Evolutionary conservation across 441 rosid species (phyloP).

Genomic region (Croton setiger): DNA sequence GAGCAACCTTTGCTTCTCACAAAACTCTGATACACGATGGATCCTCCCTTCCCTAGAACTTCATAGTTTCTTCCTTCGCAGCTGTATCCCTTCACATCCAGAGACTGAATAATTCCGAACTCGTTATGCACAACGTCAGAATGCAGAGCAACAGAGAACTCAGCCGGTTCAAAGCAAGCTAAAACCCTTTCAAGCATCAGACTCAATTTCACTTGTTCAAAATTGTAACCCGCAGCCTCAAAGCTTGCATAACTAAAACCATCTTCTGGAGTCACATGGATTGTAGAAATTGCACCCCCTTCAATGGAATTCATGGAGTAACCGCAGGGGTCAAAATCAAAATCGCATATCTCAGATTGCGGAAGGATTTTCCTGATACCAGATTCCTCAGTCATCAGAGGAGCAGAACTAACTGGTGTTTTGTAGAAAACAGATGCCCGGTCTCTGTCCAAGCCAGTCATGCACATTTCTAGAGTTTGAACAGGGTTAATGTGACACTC

Average conservation of each 20-base stretch:
- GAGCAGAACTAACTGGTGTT: conserved; percentile 39
- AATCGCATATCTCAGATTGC: conserved; percentile 63
- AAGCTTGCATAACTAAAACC: conserved; percentile 85
- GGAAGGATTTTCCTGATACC: conserved; percentile 74
- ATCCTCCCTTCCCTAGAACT: conserved; percentile 49
- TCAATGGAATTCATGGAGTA: conserved; percentile 79
- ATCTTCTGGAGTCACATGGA: conserved; percentile 79
- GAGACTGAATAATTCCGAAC: not conserved
- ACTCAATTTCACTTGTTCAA: conserved; percentile 27
- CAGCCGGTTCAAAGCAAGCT: conserved; percentile 57
- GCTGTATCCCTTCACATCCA: conserved; percentile 33
- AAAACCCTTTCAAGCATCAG: conserved; percentile 54
- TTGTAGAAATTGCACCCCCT: conserved; percentile 63
- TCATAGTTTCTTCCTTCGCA: conserved; percentile 42
- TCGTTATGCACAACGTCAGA: conserved; percentile 23
- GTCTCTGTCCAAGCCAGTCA: conserved; percentile 68
- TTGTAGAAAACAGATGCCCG: conserved; percentile 60
- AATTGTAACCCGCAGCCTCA: conserved; percentile 59
- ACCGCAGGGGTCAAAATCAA: conserved; percentile 77
- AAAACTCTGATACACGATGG: conserved; percentile 52
- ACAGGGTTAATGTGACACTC: conserved; percentile 20
- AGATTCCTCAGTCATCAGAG: conserved; percentile 52
- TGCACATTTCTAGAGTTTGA: conserved; percentile 78
- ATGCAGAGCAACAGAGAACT: conserved; percentile 61
- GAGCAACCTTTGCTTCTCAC: conserved; percentile 23